Percentiles rank a stretch among this genome's conserved stretches.
These are phyloP conservation scores for Neofusicoccum kwambonambiense DNA, from an alignment of 2,329 filamentous ascomycete species.

Conservation along the genomic window DNA sequence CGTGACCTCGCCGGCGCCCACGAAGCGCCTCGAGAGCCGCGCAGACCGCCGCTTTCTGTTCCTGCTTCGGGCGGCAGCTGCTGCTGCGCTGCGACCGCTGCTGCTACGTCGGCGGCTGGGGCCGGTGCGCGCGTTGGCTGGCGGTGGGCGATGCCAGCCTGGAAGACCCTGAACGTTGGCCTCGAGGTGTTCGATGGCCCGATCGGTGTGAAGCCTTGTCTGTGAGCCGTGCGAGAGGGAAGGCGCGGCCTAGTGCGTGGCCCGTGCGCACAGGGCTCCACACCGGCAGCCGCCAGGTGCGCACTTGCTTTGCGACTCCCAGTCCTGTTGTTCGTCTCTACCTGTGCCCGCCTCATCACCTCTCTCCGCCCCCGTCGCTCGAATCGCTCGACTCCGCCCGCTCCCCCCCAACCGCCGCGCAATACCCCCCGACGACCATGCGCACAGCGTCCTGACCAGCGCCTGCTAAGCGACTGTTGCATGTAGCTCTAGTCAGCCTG, in stretches of 20 bases:
- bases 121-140: neutral
- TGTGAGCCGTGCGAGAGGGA: slow-evolving; percentile 1
- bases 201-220: slow-evolving; percentile 7
- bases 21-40: neutral
- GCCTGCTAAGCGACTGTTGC: slow-evolving; percentile 11
- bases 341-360: slow-evolving; percentile 7
- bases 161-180: neutral
- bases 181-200: neutral
- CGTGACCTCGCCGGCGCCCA: neutral
- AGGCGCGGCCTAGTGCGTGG: neutral
- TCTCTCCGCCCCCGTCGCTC: slow-evolving; percentile 22
- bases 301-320: neutral
- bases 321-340: neutral
- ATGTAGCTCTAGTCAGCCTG: neutral
- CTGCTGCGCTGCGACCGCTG: neutral
- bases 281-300: no score
- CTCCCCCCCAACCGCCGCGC: slow-evolving; percentile 25
- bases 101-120: neutral
- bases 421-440: slow-evolving; percentile 2
- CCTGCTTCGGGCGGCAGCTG: slow-evolving; percentile 5
- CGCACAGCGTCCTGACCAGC: slow-evolving; percentile 1
- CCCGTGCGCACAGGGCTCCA: no score
- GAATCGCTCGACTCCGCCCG: slow-evolving; percentile 22
- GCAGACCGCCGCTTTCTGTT: slow-evolving; percentile 8
- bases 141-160: neutral